These are phyloP conservation scores for Podospora didyma DNA, from an alignment of 495 filamentous ascomycete species.

Conservation along the genomic window DNA sequence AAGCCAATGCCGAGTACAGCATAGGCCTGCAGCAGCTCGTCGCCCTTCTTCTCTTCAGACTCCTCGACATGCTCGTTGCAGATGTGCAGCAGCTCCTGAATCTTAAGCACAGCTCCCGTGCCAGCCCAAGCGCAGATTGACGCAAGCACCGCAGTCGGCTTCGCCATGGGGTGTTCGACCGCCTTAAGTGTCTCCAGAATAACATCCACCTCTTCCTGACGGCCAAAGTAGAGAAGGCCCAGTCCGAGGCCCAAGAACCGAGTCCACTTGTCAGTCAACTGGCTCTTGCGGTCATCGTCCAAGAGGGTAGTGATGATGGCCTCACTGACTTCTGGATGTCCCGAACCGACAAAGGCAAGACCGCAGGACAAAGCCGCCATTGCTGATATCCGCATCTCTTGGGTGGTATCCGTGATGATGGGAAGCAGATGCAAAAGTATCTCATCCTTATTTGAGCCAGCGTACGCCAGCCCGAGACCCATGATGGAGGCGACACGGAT, in stretches of 20 bases:
- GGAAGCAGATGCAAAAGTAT: slow-evolving; percentile 76
- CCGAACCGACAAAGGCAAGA: slow-evolving; percentile 88
- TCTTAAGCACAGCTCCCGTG: slow-evolving; percentile 91
- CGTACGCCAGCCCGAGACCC: slow-evolving; percentile 91
- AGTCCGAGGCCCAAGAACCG: slow-evolving; percentile 93
- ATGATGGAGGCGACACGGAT: slow-evolving; percentile 83
- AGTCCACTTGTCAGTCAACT: slow-evolving; percentile 96
- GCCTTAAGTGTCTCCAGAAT: slow-evolving; percentile 92
- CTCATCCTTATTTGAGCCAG: slow-evolving; percentile 84
- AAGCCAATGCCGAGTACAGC: slow-evolving; percentile 91
- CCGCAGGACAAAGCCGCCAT: slow-evolving; percentile 93
- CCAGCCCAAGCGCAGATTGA: slow-evolving; percentile 98
- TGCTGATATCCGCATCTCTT: slow-evolving; percentile 91
- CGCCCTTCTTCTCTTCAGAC: slow-evolving; percentile 82
- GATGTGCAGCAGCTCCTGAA: slow-evolving; percentile 92
- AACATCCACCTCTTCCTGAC: slow-evolving; percentile 96
- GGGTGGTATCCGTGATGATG: slow-evolving; percentile 73
- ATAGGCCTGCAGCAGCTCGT: slow-evolving; percentile 92
- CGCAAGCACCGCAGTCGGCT: slow-evolving; percentile 82
- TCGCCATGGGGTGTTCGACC: slow-evolving; percentile 91
- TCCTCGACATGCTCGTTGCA: slow-evolving; percentile 98
- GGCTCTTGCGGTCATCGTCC: slow-evolving; percentile 80
- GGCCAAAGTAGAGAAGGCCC: slow-evolving; percentile 90
- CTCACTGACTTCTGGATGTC: slow-evolving; percentile 80
- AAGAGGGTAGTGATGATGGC: slow-evolving; percentile 86